Percentiles rank a stretch among this genome's conserved stretches.
phyloP scores from a whole-genome alignment of 352 stramenopile species.

The Phytopythium montanum region DNA sequence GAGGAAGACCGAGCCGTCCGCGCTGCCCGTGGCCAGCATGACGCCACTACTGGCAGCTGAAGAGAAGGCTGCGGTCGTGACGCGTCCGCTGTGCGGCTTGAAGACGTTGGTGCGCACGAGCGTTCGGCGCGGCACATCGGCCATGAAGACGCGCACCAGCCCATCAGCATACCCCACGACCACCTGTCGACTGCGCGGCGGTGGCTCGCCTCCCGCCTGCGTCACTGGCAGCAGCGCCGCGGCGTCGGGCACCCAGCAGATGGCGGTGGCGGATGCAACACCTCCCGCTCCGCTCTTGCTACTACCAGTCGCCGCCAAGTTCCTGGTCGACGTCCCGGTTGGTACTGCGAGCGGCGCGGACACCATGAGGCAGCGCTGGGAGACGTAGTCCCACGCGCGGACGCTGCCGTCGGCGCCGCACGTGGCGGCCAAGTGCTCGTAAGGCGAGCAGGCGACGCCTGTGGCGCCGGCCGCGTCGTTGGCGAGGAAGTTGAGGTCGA shows the following conservation, averaged over 20 bases:
- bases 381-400: conserved; percentile 85
- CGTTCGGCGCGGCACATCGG: conserved; percentile 41
- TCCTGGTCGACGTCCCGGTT: neutral
- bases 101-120: conserved; percentile 76
- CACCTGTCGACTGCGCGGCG: conserved; percentile 58
- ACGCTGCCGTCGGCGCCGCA: conserved; percentile 86
- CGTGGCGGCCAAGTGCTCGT: conserved; percentile 83
- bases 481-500: conserved; percentile 52
- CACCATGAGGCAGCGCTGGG: conserved; percentile 35
- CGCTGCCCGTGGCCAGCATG: conserved; percentile 65
- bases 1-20: conserved; percentile 86
- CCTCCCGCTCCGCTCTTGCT: neutral
- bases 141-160: conserved; percentile 67
- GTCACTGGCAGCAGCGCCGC: conserved; percentile 30
- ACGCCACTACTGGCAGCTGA: conserved; percentile 27
- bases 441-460: conserved; percentile 75
- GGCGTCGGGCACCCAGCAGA: conserved; percentile 68
- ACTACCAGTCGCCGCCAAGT: neutral
- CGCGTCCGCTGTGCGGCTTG: conserved; percentile 84
- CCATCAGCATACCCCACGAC: conserved; percentile 90
- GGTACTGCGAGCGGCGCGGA: neutral
- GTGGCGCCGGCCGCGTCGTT: conserved; percentile 69
- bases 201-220: neutral
- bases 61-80: conserved; percentile 75
- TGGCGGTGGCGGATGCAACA: conserved; percentile 39